phyloP scores from a whole-genome alignment of 108 stramenopile genomes.

The Nannochloropsis salina region DNA sequence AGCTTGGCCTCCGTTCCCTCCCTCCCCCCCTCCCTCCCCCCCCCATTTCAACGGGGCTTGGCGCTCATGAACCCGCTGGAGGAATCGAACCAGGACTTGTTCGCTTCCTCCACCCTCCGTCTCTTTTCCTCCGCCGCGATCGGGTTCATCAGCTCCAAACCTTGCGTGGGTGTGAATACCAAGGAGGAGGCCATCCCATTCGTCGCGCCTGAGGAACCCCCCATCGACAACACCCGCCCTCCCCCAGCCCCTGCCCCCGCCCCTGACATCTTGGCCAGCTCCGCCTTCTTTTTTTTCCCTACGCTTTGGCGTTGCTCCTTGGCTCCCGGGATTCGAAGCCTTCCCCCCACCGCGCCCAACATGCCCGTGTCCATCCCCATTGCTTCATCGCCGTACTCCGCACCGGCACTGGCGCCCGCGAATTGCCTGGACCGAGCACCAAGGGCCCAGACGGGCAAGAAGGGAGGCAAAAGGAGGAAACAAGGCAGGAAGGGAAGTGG shows the following conservation, averaged over 20 bases:
- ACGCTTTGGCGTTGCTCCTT: neutral
- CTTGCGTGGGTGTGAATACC: constrained; percentile 54
- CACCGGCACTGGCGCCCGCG: neutral
- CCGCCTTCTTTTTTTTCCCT: constrained; percentile 43
- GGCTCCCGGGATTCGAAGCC: neutral
- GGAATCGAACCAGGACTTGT: constrained; percentile 57
- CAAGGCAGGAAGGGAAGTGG: neutral
- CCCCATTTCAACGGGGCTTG: constrained; percentile 39
- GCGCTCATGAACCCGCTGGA: constrained; percentile 54
- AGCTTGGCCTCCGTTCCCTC: neutral
- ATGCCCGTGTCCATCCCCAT: constrained; percentile 85
- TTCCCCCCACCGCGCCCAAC: constrained; percentile 57
- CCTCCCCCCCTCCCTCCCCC: neutral
- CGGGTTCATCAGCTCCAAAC: constrained; percentile 55
- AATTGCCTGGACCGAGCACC: neutral
- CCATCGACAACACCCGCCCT: neutral
- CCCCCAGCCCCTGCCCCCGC: neutral
- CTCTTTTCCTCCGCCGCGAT: constrained; percentile 48
- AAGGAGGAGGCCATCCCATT: constrained; percentile 52
- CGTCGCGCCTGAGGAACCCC: constrained; percentile 41
- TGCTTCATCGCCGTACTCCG: constrained; percentile 86
- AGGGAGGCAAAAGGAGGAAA: neutral
- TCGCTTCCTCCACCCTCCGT: constrained; percentile 45
- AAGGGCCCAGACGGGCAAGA: no score
- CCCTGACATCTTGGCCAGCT: constrained; percentile 34